A percentile compares a stretch with the other conserved stretches of the same genome.
Conservation (phyloP, 768 basidiomycete species). For the Piloderma croceum region DNA sequence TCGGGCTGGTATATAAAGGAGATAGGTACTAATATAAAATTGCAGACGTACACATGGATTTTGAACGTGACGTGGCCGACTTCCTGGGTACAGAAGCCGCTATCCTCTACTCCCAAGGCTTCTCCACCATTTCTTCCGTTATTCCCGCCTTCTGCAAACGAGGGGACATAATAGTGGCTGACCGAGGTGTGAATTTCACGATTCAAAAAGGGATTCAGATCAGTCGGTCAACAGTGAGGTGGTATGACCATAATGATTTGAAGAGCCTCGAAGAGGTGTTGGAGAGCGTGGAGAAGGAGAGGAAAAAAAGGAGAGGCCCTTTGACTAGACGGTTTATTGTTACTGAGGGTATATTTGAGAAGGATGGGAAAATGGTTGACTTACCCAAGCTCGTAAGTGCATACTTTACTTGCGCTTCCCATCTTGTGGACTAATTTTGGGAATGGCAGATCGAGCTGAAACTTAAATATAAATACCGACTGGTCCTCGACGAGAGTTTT, state of each 20-base stretch:
- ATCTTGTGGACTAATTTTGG: not conserved
- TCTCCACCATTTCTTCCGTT: slow-evolving; percentile 86
- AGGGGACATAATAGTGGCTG: slow-evolving; percentile 96
- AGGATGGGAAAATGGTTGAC: slow-evolving; percentile 88
- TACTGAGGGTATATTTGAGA: slow-evolving; percentile 95
- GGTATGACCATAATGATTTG: slow-evolving; percentile 96
- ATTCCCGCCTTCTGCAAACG: slow-evolving; percentile 98
- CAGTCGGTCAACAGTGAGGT: slow-evolving; percentile 83
- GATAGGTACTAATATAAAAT: slow-evolving; percentile 9
- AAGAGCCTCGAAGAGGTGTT: slow-evolving; percentile 87
- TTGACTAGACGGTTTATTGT: slow-evolving; percentile 92
- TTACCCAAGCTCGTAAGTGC: slow-evolving; percentile 80
- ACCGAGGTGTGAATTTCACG: slow-evolving; percentile 91
- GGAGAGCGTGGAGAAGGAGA: slow-evolving; percentile 78
- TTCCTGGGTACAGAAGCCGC: slow-evolving; percentile 86
- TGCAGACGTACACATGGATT: slow-evolving; percentile 83
- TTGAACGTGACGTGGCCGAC: slow-evolving; percentile 85
- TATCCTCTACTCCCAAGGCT: slow-evolving; percentile 93
- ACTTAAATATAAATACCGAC: slow-evolving; percentile 89
- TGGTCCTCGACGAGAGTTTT: slow-evolving; percentile 89
- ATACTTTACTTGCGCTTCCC: not conserved
- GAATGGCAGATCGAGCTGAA: slow-evolving; percentile 83
- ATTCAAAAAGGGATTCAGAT: slow-evolving; percentile 96
- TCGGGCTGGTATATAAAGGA: not conserved
- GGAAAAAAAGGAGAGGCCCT: slow-evolving; percentile 73